Evolutionary conservation across 2,329 filamentous ascomycete species (phyloP).

Genomic region (Diaporthe ilicicola): DNA sequence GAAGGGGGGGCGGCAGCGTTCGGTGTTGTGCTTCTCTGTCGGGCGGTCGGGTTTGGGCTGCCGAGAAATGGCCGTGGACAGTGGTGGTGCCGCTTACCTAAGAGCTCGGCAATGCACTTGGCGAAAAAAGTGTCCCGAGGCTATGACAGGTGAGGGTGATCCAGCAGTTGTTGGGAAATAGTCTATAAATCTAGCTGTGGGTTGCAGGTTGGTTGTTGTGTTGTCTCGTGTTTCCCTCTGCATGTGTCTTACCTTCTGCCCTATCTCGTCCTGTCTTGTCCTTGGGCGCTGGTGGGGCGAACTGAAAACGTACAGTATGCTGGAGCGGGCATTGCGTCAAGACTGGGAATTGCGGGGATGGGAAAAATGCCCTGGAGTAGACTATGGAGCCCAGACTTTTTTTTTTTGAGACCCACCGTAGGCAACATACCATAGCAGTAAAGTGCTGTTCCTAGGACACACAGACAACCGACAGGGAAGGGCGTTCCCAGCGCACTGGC

Average conservation of each 20-base stretch:
- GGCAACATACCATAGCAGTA: no score
- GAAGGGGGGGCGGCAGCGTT: neutral
- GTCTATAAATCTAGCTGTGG: neutral
- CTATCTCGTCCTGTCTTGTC: neutral
- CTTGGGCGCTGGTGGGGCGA: neutral
- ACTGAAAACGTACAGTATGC: neutral
- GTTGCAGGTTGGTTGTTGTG: neutral
- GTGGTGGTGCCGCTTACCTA: neutral
- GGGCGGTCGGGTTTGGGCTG: conserved; percentile 12
- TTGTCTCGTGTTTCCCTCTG: conserved; percentile 5
- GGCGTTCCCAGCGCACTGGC: conserved; percentile 15
- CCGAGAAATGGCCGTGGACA: neutral
- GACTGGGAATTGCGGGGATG: conserved; percentile 20
- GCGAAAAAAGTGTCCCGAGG: neutral
- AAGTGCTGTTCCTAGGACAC: neutral
- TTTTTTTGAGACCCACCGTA: no score
- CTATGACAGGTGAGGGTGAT: neutral
- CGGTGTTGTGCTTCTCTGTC: neutral
- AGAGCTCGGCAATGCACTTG: conserved; percentile 8
- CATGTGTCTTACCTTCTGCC: neutral
- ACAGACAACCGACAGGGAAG: conserved; percentile 11
- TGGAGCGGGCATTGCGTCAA: conserved; percentile 14
- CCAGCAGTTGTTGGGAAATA: neutral
- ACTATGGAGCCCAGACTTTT: no score
- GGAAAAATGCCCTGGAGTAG: conserved; percentile 4